Evolutionary conservation across 768 basidiomycete species (phyloP), one percentile per base, ranked within the genome.

Genomic region (Xerocomellus chrysenteron): DNA sequence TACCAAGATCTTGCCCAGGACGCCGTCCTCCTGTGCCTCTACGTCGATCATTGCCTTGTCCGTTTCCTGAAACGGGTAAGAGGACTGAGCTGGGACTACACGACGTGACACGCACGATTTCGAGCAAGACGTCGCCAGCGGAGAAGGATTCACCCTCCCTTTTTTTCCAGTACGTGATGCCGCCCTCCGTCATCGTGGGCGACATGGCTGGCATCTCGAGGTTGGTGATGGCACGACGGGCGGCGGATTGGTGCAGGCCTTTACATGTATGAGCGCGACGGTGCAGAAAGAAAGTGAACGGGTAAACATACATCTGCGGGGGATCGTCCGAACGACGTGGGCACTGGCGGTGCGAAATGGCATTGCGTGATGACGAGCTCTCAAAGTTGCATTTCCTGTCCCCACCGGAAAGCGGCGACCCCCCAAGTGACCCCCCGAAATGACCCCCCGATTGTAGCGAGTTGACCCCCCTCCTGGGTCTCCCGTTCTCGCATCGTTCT

Each of bases 41-140:
- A 99, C 96, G 71, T 99, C 97, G 67, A 98, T 97, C 2, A 94
- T 95, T 16, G 96, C 91, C 73, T 93, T 93, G 80, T 94, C 92
- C 42, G 92, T 94, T 80, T 94, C 92, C 92, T 94, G 73, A 55
- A 52, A 52, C 32, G 28, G 32, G 43, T 59, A 12, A 54, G 54
- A 21, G n/a, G 46, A 43, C 6, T 52, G 48, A 39, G 17, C 35
- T 14, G 40, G 30, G 42, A 44, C 19, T 28, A 47, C 45, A 52
- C 50, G 45, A 47, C 55, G 43, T 32, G 47, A 28, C 5, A 78
- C 87, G 62, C 63, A 94, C 94, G 64, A 96, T 91, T 78, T 96
- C 93, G 47, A 96, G 79, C 50, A 96, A 73, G 37, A 95, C 89
- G 58, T 96, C 94, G 3, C 94, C 94, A 32, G 88, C 78, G 3